Base-by-base conservation (phyloP, 208 protist genomes). In the Sergeia podlipaevii region DNA sequence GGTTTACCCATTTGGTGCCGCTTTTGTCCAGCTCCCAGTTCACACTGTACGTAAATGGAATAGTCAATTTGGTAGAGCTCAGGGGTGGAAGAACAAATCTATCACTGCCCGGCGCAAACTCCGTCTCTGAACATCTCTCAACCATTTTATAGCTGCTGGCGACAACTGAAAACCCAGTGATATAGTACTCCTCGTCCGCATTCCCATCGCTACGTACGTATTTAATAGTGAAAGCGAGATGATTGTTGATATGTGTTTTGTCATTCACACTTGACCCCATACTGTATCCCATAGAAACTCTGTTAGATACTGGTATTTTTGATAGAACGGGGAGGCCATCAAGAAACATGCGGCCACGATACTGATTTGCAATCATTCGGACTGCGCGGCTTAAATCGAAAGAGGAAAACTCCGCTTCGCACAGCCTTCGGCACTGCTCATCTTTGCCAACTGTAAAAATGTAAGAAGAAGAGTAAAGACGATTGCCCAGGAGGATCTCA, bases 401-500 rank as follows among this genome's bases (percentile, higher is more conserved):
- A 11, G 15, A 1, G 0, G 11, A 54, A 24, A 80, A 77, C 0
- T 17, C 1, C 3, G 69, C 62, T 13, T 10, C 24, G 38, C 81
- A 86, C 24, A 89, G n/a, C 28, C 11, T 23, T 11, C 56, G 30
- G 61, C 79, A 89, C 59, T 18, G 24, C 29, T 54, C 45, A 45
- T 87, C 57, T n/a, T 58, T 1, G 1, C 15, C 30, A 2, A 91
- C 67, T 1, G 10, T 51, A 28, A 91, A 67, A 23, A 48, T 42
- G 51, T 97, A 99, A 11, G 66, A 39, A 8, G 97, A 98, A 15
- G 88, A 96, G 57, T 95, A 70, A 28, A 98, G 95, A 41, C 77
- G 64, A 62, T 98, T 96, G 33, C 98, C 97, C 15, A 77, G 69
- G 24, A 99, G 64, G 23, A 98, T 67, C 60, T 98, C 90, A 17